Base-by-base conservation (phyloP, 1,284 basidiomycete genomes). In the Rhodotorula sp. region DNA sequence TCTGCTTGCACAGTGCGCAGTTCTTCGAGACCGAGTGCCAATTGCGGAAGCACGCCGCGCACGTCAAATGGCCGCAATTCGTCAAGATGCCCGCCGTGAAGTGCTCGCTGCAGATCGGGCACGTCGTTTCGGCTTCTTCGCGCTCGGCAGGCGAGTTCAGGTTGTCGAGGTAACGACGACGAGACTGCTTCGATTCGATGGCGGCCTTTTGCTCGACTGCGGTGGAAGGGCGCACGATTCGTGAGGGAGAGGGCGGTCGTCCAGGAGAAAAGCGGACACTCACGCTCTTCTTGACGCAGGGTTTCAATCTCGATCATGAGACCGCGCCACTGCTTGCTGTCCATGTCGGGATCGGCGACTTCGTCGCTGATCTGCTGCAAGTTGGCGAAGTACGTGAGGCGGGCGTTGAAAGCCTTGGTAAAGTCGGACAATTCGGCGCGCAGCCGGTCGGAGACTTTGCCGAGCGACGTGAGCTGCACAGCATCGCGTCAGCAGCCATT, bases 131-230 rank as follows among this genome's bases (percentile, higher is more conserved):
- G 21, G 71, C 70, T 10, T 62, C 49, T 18, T 62, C 55, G 7
- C 48, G 60, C 19, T 34, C 59, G 2, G 65, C 60, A 3, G 60
- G 48, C 19, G 60, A 60, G 52, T 72, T 64, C 50, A 78, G 68
- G 28, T 66, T 66, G 21, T 77, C 73, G 43, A 78, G 70, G 61
- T 75, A 78, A 4, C 77, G 71, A 23, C 70, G 67, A 16, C 70
- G 62, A 2, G 64, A 63, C 50, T 58, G 31, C 52, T 69, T 71
- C 48, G 61, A 23, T 14, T 52, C 58, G 59, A 73, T 67, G 19
- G 38, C 18, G 8, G 21, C 28, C 21, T 60, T 31, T 19, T 69
- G 65, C 4, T 64, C 60, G 49, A 62, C 73, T 70, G 65, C 43
- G 45, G n/a, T 10, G 8, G 34, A 34, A 10, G 34, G 19, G 54